These are phyloP conservation scores for Heimioporus sp. DNA, from an alignment of 768 basidiomycete species.

Conservation along the genomic window DNA sequence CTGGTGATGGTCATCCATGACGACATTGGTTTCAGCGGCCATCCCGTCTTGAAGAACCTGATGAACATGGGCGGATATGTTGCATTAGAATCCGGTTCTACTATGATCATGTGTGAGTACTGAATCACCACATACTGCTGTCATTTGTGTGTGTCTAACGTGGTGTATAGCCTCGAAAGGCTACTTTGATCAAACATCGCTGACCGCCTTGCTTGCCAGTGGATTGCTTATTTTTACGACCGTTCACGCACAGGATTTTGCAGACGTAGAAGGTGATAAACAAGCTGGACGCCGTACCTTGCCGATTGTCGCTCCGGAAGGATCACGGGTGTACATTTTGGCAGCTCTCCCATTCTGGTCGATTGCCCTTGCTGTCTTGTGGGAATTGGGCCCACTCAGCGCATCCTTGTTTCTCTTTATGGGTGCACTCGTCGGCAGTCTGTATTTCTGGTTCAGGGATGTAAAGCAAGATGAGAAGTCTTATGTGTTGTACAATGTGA, in stretches of 20 bases:
- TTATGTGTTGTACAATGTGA: constrained; percentile 23
- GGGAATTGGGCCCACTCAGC: constrained; percentile 15
- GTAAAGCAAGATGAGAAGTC: constrained; percentile 19
- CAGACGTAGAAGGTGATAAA: constrained; percentile 40
- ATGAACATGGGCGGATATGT: neutral
- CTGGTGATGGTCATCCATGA: constrained; percentile 28
- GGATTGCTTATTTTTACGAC: constrained; percentile 25
- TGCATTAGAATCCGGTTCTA: neutral
- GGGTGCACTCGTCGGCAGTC: constrained; percentile 14
- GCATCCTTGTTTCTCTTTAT: constrained; percentile 14
- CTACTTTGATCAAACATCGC: constrained; percentile 11
- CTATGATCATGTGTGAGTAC: neutral
- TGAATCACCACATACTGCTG: too few species aligned
- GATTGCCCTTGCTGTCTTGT: constrained; percentile 18
- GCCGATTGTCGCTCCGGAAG: constrained; percentile 37
- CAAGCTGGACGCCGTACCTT: constrained; percentile 36
- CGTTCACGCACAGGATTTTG: constrained; percentile 30
- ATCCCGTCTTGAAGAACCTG: neutral
- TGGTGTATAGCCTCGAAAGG: neutral
- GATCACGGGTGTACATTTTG: constrained; percentile 13
- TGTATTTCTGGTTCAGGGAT: constrained; percentile 16
- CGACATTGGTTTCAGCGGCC: constrained; percentile 30
- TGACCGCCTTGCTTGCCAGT: constrained; percentile 9
- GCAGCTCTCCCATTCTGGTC: constrained; percentile 26
- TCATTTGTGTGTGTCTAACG: too few species aligned